Conservation (phyloP, 495 filamentous ascomycete genomes). For the Annulohypoxylon maeteangense region DNA sequence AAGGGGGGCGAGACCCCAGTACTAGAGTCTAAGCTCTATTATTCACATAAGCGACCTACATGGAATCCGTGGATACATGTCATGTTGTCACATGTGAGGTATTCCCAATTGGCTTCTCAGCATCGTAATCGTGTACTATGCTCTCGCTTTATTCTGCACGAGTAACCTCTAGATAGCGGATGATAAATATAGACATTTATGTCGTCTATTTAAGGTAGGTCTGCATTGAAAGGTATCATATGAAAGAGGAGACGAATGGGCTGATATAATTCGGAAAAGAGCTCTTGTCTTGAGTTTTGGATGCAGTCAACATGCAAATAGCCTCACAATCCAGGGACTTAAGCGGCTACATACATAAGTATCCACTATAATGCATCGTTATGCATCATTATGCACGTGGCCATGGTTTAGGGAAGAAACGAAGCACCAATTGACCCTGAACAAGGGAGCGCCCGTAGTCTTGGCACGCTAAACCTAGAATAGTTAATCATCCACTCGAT, state of each 20-base stretch:
- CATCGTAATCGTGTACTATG: not conserved
- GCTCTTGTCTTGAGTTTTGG: not conserved
- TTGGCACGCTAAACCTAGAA: slow-evolving; percentile 32
- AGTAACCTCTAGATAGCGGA: not conserved
- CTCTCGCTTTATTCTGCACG: not conserved
- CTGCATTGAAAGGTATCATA: slow-evolving; percentile 2
- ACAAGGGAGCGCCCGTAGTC: slow-evolving; percentile 36
- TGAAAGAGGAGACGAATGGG: slow-evolving; percentile 11
- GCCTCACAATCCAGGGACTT: slow-evolving; percentile 8
- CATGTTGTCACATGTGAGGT: slow-evolving; percentile 7
- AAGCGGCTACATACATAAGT: slow-evolving; percentile 27
- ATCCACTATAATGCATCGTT: slow-evolving; percentile 3
- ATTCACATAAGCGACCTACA: not conserved
- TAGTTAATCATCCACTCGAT: slow-evolving; percentile 19
- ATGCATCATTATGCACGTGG: slow-evolving; percentile 19
- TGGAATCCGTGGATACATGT: not conserved
- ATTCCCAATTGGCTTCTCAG: not conserved
- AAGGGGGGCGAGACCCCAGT: not conserved
- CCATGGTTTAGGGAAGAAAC: slow-evolving; percentile 26
- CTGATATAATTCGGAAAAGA: slow-evolving; percentile 20
- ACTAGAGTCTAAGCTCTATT: not conserved
- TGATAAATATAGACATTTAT: not conserved
- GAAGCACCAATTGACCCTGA: slow-evolving; percentile 24
- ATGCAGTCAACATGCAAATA: slow-evolving; percentile 1
- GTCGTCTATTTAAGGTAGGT: slow-evolving; percentile 25